Base-by-base conservation (phyloP, 225 moss, liverwort and hornwort genomes). In the Marchantia paleacea region DNA sequence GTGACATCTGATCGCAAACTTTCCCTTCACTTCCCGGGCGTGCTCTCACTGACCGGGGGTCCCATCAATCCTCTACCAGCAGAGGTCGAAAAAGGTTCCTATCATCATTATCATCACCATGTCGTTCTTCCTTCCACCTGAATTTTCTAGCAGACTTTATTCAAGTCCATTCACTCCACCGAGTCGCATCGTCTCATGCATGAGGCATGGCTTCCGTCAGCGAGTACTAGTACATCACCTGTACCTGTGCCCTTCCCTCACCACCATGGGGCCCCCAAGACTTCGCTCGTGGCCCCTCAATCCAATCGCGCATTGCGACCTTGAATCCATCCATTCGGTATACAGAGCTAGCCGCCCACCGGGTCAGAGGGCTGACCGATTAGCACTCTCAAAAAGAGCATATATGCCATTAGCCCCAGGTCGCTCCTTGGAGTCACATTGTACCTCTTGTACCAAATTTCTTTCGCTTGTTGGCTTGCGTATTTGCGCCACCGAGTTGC, bases 401-500 rank as follows among this genome's bases (percentile, higher is more conserved):
- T 20, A 7, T 71, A 29, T 19, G 69, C 15, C 30, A 8, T 69
- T 5, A 39, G 39, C 28, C 69, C 69, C 13, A 69, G 30, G 29
- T 39, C 49, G 50, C 10, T 50, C 8, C 20, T 6, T 30, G 19
- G 71, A 71, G 71, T 31, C 69, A 12, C 67, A 13, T 69, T 69
- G 31, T 69, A 69, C 69, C 12, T 29, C 39, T 71, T 49, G 71
- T 71, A 19, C 71, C 48, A 30, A 71, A 48, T 49, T 31, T 69
- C 30, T 69, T 49, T n/a, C 8, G 50, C 13, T 20, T 71, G 48
- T 50, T 71, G 47, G 9, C 30, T 20, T 28, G 9, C 25, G 52
- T 54, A 26, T 73, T 73, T n/a, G 49, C 73, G 52, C 73, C 52
- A 73, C 51, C 73, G 73, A 73, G n/a, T 73, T 16, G 73, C 73